These are phyloP conservation scores for Melastoma malabathricum DNA, from an alignment of 345 rosid species.

Conservation along the genomic window DNA sequence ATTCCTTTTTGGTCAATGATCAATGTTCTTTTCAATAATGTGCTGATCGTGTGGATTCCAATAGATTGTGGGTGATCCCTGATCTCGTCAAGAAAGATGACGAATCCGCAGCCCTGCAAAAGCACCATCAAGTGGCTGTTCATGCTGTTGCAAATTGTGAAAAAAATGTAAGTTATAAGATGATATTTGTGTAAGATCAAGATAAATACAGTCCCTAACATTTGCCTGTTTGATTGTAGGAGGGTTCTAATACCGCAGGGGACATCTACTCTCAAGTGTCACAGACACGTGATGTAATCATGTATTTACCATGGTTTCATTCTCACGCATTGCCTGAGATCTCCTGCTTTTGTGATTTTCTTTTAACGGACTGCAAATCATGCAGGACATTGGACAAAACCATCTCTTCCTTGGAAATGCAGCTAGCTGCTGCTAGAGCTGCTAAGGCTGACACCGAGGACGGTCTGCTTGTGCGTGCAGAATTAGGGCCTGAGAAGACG, in stretches of 20 bases:
- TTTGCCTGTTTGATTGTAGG: constrained; percentile 14
- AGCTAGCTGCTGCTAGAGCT: constrained; percentile 70
- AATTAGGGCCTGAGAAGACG: constrained; percentile 27
- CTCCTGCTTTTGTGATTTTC: neutral
- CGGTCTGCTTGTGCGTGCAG: constrained; percentile 21
- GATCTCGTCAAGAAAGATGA: constrained; percentile 28
- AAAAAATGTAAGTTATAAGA: constrained; percentile 43
- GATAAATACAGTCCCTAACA: too few relatives aligned
- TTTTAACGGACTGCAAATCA: constrained; percentile 3
- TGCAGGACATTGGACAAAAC: constrained; percentile 62
- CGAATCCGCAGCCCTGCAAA: constrained; percentile 12
- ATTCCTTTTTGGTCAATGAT: neutral
- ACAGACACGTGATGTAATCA: constrained; percentile 80
- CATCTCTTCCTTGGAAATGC: constrained; percentile 64
- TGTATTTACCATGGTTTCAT: constrained; percentile 29
- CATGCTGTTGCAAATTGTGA: constrained; percentile 52
- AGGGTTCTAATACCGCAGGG: constrained; percentile 31
- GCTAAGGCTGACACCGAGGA: constrained; percentile 27
- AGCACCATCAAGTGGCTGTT: constrained; percentile 21
- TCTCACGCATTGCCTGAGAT: neutral
- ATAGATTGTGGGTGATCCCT: constrained; percentile 50
- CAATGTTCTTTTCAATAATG: constrained; percentile 4
- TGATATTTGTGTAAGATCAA: too few relatives aligned
- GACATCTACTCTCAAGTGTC: constrained; percentile 83
- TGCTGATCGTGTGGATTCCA: too few relatives aligned